Percentiles rank a stretch among this genome's conserved stretches.
Conservation (phyloP, 2,329 filamentous ascomycete genomes). For the Fusarium sp. region DNA sequence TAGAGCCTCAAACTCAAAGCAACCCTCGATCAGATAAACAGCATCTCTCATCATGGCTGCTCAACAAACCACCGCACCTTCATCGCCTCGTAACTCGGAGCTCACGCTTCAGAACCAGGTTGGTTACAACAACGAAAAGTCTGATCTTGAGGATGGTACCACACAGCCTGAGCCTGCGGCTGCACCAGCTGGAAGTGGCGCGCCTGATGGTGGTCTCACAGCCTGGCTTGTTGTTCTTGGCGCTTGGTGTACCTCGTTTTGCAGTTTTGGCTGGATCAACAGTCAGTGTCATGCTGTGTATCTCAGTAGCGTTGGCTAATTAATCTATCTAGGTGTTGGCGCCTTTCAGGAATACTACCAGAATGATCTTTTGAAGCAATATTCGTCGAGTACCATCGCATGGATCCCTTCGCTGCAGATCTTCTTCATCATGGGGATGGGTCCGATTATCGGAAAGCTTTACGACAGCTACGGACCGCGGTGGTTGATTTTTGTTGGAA, state of each 20-base stretch:
- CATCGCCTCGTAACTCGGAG: constrained; percentile 22
- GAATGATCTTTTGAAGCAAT: constrained; percentile 56
- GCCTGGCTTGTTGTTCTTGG: constrained; percentile 56
- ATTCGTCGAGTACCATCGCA: constrained; percentile 65
- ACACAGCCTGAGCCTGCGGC: background rate
- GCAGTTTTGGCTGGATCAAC: constrained; percentile 57
- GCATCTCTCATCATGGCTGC: constrained; percentile 1
- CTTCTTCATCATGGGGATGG: constrained; percentile 64
- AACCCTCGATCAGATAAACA: background rate
- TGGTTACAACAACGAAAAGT: constrained; percentile 18
- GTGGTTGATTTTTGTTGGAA: constrained; percentile 62
- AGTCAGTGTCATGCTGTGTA: constrained; percentile 49
- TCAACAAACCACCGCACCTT: background rate
- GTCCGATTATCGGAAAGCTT: constrained; percentile 69
- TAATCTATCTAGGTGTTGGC: constrained; percentile 51
- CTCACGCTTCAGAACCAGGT: constrained; percentile 12
- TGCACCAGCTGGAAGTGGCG: background rate
- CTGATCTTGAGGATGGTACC: constrained; percentile 19
- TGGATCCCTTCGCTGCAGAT: constrained; percentile 70
- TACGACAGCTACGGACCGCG: constrained; percentile 73
- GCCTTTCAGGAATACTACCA: constrained; percentile 70
- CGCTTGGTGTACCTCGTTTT: constrained; percentile 54
- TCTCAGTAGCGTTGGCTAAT: background rate
- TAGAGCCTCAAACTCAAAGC: constrained; percentile 17
- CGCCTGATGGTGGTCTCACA: constrained; percentile 25